Evolutionary conservation across 1,139 yeast species (phyloP).

Genomic region (Zygosaccharomyces sapae): DNA sequence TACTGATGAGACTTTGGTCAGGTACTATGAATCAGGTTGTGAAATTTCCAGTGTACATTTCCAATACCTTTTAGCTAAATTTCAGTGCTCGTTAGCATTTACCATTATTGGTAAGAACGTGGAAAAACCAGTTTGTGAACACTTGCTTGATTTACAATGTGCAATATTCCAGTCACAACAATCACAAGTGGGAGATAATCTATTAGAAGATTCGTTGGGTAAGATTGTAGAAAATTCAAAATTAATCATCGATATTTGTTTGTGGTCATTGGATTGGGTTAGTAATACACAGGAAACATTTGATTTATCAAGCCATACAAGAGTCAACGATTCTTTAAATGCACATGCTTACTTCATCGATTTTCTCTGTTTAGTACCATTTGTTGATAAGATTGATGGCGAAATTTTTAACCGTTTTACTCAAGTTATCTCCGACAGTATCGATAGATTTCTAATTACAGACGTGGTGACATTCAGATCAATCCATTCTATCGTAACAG

Average conservation of each 20-base stretch:
- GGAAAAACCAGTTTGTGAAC: constrained; percentile 15
- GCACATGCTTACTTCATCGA: constrained; percentile 19
- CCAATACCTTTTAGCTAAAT: constrained; percentile 21
- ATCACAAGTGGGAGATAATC: constrained; percentile 2
- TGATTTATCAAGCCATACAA: constrained; percentile 29
- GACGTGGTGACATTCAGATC: constrained; percentile 36
- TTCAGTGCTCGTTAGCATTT: constrained; percentile 20
- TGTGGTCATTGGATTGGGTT: constrained; percentile 19
- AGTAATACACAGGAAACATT: constrained; percentile 11
- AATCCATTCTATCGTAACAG: constrained; percentile 38
- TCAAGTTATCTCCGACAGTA: constrained; percentile 18
- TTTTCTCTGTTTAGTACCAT: constrained; percentile 28
- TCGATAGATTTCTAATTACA: constrained; percentile 23
- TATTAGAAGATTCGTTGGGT: constrained; percentile 6
- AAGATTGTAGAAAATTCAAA: constrained; percentile 8
- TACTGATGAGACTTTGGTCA: constrained; percentile 32
- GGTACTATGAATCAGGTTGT: constrained; percentile 29
- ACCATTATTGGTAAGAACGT: constrained; percentile 4
- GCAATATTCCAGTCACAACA: constrained; percentile 15
- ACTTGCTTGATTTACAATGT: constrained; percentile 22
- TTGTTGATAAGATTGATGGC: constrained; percentile 14
- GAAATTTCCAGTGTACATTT: constrained; percentile 31
- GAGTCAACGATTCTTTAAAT: constrained; percentile 28
- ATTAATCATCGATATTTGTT: constrained; percentile 17
- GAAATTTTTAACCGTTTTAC: constrained; percentile 18